Evolutionary conservation across 2,329 filamentous ascomycete species (phyloP).

Genomic region (Pyricularia pennisetigena): DNA sequence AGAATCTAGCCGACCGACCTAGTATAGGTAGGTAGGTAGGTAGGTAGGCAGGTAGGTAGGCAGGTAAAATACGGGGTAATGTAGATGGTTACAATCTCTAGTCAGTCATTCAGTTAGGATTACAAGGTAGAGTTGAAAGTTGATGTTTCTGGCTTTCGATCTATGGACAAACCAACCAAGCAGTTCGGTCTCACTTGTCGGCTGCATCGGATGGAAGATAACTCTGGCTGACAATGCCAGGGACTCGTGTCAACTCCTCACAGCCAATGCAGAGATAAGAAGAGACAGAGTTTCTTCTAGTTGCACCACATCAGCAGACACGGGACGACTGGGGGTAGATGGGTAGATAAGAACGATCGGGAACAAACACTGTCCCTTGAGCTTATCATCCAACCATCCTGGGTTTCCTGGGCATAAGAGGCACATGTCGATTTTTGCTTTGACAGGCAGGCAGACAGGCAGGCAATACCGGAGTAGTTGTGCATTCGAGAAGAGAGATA

Average conservation of each 20-base stretch:
- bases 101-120: background rate
- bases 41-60: constrained; percentile 6
- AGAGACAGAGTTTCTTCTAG: background rate
- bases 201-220: background rate
- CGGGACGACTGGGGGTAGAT: background rate
- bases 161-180: background rate
- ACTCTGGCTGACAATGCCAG: background rate
- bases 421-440: background rate
- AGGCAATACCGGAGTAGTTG: background rate
- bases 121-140: background rate
- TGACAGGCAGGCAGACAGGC: no score
- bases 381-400: background rate
- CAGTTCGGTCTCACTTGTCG: background rate
- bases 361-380: background rate
- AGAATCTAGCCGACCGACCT: background rate
- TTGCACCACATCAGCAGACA: background rate
- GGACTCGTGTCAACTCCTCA: background rate
- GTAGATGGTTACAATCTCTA: no score
- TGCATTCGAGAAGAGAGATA: no score
- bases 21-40: background rate
- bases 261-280: background rate
- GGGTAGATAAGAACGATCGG: background rate
- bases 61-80: background rate
- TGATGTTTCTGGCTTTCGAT: background rate
- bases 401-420: background rate